Percentiles rank a stretch among this genome's conserved stretches.
Conservation (phyloP, 2,329 filamentous ascomycete species). For the Verticillium klebahnii region DNA sequence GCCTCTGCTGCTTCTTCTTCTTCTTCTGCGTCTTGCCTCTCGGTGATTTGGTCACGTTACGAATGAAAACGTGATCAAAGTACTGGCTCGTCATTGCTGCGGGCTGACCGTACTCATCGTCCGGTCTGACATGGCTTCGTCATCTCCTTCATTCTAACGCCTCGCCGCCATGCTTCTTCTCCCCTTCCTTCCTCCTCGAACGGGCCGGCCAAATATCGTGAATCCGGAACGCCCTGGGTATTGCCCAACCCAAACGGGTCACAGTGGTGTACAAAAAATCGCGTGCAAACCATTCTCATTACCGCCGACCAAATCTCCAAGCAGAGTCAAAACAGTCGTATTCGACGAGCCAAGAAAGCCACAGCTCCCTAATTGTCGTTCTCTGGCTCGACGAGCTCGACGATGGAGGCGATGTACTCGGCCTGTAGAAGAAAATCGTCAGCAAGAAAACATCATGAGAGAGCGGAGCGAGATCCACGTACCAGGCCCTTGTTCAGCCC, state of each 20-base stretch:
- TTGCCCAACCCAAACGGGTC: neutral
- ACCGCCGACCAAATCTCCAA: neutral
- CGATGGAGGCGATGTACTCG: slow-evolving; percentile 2
- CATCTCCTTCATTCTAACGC: neutral
- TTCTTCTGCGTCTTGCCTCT: neutral
- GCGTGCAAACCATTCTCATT: neutral
- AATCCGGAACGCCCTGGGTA: neutral
- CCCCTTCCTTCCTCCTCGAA: neutral
- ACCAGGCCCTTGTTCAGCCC: slow-evolving; percentile 63
- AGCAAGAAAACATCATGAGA: neutral
- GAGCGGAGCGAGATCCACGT: slow-evolving; percentile 16
- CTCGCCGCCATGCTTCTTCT: neutral
- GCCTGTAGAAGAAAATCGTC: neutral
- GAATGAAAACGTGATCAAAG: neutral
- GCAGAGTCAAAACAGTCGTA: neutral
- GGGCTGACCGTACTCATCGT: neutral
- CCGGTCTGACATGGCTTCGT: neutral
- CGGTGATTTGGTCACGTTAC: neutral
- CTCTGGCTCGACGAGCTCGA: slow-evolving; percentile 1
- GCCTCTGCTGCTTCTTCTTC: neutral
- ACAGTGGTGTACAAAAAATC: neutral
- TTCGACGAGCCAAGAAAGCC: too few relatives aligned
- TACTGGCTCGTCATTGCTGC: neutral
- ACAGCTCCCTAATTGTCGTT: neutral
- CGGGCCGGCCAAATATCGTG: neutral